These are phyloP conservation scores for Picea abies DNA, from an alignment of 83 land plant species.

Conservation along the genomic window DNA sequence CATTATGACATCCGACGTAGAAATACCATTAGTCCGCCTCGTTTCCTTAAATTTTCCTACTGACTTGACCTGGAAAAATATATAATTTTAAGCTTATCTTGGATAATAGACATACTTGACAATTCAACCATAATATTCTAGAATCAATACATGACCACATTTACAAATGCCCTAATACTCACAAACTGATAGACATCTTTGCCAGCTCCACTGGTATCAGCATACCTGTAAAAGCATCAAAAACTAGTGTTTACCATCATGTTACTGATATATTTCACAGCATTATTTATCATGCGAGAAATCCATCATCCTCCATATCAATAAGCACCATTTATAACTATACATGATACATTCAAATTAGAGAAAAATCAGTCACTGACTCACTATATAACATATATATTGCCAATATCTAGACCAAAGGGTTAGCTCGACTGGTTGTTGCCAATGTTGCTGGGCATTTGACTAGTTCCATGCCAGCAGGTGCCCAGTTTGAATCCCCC, in stretches of 20 bases:
- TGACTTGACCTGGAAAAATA: slow-evolving; percentile 67
- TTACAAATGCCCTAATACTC: slow-evolving; percentile 21
- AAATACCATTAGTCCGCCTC: slow-evolving; percentile 85
- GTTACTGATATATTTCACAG: not conserved
- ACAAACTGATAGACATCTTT: slow-evolving; percentile 71
- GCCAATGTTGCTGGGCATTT: no score
- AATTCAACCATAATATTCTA: not conserved
- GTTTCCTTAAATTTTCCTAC: slow-evolving; percentile 90
- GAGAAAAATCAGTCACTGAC: not conserved
- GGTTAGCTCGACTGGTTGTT: no score
- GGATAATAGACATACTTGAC: not conserved
- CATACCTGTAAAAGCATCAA: slow-evolving; percentile 37
- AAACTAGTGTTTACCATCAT: not conserved
- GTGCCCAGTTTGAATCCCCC: no score
- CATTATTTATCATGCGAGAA: not conserved
- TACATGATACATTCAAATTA: not conserved
- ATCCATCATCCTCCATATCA: not conserved
- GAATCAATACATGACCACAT: not conserved
- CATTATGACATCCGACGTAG: slow-evolving; percentile 94
- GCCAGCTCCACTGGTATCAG: slow-evolving; percentile 64
- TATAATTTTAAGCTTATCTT: not conserved
- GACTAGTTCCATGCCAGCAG: no score
- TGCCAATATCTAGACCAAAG: not conserved
- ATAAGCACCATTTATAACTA: not conserved
- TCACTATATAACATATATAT: not conserved